Percentiles rank a stretch among this genome's conserved stretches.
phyloP scores from a whole-genome alignment of 1,284 basidiomycete genomes.

The Malassezia nana region DNA sequence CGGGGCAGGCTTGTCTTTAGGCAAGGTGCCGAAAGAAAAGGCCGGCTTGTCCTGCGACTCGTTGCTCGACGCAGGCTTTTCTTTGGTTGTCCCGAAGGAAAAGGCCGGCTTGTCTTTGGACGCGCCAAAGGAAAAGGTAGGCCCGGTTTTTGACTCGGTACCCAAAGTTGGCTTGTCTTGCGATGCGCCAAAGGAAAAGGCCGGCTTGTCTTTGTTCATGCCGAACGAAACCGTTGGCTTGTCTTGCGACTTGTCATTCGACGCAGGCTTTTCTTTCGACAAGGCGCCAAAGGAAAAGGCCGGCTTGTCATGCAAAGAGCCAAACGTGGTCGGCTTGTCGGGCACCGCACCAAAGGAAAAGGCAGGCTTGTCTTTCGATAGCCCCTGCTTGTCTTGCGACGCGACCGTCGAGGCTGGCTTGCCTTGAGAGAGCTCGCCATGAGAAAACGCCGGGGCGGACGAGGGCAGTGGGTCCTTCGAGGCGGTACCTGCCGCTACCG shows the following conservation, averaged over 20 bases:
- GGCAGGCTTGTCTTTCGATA: neutral
- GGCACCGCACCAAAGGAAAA: neutral
- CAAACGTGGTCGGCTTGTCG: neutral
- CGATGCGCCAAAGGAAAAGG: neutral
- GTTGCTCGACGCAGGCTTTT: neutral
- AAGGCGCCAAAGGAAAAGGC: neutral
- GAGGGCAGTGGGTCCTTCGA: no score
- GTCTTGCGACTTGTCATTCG: no score
- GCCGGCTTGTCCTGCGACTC: neutral
- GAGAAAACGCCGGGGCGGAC: no score
- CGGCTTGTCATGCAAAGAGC: neutral
- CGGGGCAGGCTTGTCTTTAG: neutral
- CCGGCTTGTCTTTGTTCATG: neutral
- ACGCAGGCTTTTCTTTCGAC: neutral
- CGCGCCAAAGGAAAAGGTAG: neutral
- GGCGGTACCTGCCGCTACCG: no score
- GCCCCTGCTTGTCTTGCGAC: no score
- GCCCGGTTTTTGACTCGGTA: no score
- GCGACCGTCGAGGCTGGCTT: no score
- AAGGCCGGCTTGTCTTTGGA: neutral
- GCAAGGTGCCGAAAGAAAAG: neutral
- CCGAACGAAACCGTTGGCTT: neutral
- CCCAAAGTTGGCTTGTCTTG: neutral
- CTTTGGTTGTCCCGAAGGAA: neutral
- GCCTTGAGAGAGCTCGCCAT: neutral